These are phyloP conservation scores for Coniochaeta hoffmannii DNA, from an alignment of 2,329 filamentous ascomycete genomes.

Conservation along the genomic window DNA sequence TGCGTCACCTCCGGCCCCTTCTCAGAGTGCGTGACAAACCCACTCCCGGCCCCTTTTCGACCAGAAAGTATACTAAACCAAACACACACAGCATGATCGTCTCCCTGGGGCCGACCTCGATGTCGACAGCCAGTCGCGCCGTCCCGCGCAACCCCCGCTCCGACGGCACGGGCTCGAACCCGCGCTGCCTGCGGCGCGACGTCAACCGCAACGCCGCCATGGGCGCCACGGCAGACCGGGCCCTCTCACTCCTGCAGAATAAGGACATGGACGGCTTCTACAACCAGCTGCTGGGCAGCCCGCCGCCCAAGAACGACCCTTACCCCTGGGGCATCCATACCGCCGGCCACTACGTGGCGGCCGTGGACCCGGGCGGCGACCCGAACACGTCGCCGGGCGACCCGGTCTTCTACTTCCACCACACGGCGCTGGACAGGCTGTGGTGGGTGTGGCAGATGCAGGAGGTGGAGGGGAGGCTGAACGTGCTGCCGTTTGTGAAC, in stretches of 20 bases:
- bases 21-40: conserved; percentile 21
- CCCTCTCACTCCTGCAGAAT: conserved; percentile 26
- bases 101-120: conserved; percentile 28
- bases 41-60: not conserved
- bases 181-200: conserved; percentile 34
- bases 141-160: conserved; percentile 24
- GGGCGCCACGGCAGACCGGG: conserved; percentile 26
- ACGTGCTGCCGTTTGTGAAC: conserved; percentile 18
- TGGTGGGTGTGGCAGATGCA: conserved; percentile 36
- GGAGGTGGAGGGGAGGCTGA: conserved; percentile 24
- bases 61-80: not conserved
- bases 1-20: conserved; percentile 45
- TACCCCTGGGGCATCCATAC: conserved; percentile 31
- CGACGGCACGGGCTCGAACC: conserved; percentile 29
- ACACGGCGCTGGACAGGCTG: conserved; percentile 27
- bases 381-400: conserved; percentile 27
- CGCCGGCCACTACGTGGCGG: conserved; percentile 28
- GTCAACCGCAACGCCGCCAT: conserved; percentile 28
- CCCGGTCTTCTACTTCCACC: conserved; percentile 32
- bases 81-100: conserved; percentile 28
- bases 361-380: conserved; percentile 29
- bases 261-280: conserved; percentile 31
- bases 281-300: conserved; percentile 29
- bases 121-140: conserved; percentile 17
- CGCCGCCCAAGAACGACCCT: conserved; percentile 23